Base-by-base conservation (phyloP, 768 basidiomycete genomes). In the Serendipita sp. region DNA sequence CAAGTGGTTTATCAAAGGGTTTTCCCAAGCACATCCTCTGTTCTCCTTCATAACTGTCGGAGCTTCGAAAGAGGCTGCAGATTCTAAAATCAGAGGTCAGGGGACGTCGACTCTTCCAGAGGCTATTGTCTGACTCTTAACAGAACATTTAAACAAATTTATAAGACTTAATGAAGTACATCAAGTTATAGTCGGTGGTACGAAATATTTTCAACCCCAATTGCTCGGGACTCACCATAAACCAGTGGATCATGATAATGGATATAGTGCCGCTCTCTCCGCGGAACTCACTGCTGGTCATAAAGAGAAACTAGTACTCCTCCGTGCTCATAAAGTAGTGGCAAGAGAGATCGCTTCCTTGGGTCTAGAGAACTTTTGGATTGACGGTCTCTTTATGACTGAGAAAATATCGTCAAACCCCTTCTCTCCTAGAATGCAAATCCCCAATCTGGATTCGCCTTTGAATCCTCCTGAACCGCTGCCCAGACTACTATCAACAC, bases 41-140 rank as follows among this genome's bases (percentile, higher is more conserved):
- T 87, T 87, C 70, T 72, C 80, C 62, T 81, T 88, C 74, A 77
- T 85, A 36, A 86, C 87, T 71, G 85, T 85, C 60, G 86, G 86
- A 60, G 75, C 74, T 66, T 81, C 77, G 60, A 88, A 88, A 73
- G 86, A 88, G 75, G 84, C 82, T 2, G 86, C 84, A 31, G 86
- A 88, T 72, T 79, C 82, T 46, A 88, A 88, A 74, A 81, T 88
- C 71, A 86, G 84, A 78, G 83, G 87, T 85, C 67, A 55, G 71
- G 62, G n/a, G 43, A n/a, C 55, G 10, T 52, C 48, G 16, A 5
- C n/a, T 16, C 5, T 13, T 18, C 18, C 29, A 8, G 48, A 8
- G 8, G 8, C 16, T 18, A 5, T 5, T 31, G 5, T 18, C 48
- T 50, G 48, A 60, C 5, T 10, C 6, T 60, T n/a, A 3, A 29